Evolutionary conservation across 2,329 filamentous ascomycete species (phyloP).

Genomic region (Cephalotrichum gorgonifer): DNA sequence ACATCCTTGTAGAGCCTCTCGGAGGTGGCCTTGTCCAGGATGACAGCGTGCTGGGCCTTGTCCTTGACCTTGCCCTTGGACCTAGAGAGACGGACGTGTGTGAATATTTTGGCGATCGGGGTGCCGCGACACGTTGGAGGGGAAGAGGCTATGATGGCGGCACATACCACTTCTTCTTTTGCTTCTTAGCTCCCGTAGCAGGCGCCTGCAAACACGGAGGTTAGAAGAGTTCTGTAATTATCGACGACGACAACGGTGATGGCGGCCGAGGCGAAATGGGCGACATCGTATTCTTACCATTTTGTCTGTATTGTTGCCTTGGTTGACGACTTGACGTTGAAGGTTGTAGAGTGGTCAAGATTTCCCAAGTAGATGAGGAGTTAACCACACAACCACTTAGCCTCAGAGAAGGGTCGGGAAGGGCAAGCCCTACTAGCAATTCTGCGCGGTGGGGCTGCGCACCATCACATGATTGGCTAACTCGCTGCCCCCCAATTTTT

Average conservation of each 20-base stretch:
- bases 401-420: conserved; percentile 11
- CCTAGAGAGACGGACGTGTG: conserved; percentile 6
- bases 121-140: not conserved
- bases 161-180: conserved; percentile 38
- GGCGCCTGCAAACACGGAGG: conserved; percentile 25
- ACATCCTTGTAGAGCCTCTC: conserved; percentile 99
- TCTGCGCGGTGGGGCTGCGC: conserved; percentile 17
- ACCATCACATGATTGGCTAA: conserved; percentile 23
- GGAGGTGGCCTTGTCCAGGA: conserved; percentile 94
- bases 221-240: conserved; percentile 7
- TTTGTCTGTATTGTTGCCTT: conserved; percentile 25
- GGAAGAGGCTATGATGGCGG: not conserved
- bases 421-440: conserved; percentile 32
- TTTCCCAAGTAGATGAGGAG: conserved; percentile 5
- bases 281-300: conserved; percentile 22
- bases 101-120: conserved; percentile 6
- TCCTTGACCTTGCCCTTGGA: conserved; percentile 80
- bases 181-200: conserved; percentile 37
- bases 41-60: conserved; percentile 99
- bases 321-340: conserved; percentile 21
- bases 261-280: not conserved
- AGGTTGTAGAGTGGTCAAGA: conserved; percentile 10
- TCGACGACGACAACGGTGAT: no score
- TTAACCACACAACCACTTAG: conserved; percentile 3
- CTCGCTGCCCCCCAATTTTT: conserved; percentile 24